Conservation (phyloP, 2,329 filamentous ascomycete genomes). For the Sordariomycetes sp. region DNA sequence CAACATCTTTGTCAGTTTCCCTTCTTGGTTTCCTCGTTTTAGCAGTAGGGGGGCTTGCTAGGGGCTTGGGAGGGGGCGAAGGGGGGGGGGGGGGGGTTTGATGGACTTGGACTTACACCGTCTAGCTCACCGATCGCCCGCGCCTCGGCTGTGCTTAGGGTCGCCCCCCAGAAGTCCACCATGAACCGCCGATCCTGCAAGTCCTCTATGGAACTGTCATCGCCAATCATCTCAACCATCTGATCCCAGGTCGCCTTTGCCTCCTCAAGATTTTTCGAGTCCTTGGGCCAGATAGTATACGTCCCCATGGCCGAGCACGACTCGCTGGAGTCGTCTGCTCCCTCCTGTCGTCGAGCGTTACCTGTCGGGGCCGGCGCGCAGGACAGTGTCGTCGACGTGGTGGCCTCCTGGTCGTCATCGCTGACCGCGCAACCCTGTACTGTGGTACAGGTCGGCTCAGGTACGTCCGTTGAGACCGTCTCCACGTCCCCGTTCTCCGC, state of each 20-base stretch:
- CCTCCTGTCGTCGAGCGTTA: not conserved
- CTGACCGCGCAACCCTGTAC: not conserved
- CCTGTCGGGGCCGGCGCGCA: not conserved
- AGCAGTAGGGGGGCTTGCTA: too few species aligned
- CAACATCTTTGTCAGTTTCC: not conserved
- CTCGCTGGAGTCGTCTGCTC: not conserved
- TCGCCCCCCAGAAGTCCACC: not conserved
- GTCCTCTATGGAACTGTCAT: not conserved
- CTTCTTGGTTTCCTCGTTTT: not conserved
- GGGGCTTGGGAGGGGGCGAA: too few species aligned
- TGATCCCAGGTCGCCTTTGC: not conserved
- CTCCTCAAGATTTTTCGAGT: not conserved
- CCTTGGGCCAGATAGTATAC: not conserved
- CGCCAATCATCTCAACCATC: not conserved
- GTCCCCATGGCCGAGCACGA: not conserved
- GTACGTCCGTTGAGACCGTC: not conserved
- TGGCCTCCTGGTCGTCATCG: not conserved
- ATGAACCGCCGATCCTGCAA: not conserved
- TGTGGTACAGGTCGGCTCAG: not conserved
- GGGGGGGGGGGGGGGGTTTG: too few species aligned
- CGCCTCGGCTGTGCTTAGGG: not conserved
- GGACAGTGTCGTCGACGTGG: not conserved
- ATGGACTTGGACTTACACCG: not conserved
- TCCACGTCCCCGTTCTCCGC: not conserved
- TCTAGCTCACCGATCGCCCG: not conserved